These are phyloP conservation scores for Leccinum pellstonianum DNA, from an alignment of 768 basidiomycete species.

Conservation along the genomic window DNA sequence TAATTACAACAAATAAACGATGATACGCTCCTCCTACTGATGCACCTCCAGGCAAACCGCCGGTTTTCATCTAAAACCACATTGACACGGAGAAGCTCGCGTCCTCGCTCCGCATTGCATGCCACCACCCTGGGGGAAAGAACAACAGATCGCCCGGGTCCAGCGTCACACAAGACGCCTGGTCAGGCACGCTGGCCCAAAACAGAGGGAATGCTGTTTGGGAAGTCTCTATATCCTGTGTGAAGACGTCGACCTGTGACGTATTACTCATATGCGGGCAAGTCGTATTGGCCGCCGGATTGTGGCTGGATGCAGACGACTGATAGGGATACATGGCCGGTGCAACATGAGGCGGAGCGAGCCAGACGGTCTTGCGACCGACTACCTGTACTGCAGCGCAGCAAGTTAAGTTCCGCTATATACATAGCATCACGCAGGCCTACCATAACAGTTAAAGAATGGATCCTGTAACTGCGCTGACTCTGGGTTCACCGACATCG, in stretches of 20 bases:
- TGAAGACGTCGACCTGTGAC: slow-evolving; percentile 78
- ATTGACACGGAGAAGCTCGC: slow-evolving; percentile 86
- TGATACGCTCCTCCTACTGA: slow-evolving; percentile 4
- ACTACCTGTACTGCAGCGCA: slow-evolving; percentile 72
- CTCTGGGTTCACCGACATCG: neutral
- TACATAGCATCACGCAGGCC: slow-evolving; percentile 14
- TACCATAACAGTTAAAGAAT: slow-evolving; percentile 89
- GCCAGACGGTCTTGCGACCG: slow-evolving; percentile 88
- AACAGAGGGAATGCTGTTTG: slow-evolving; percentile 49
- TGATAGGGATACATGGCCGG: slow-evolving; percentile 60
- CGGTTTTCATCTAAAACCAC: slow-evolving; percentile 67
- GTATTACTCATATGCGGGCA: slow-evolving; percentile 74
- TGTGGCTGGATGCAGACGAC: slow-evolving; percentile 25
- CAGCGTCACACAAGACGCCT: slow-evolving; percentile 61
- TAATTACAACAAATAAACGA: neutral
- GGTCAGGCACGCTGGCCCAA: slow-evolving; percentile 51
- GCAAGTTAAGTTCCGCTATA: slow-evolving; percentile 6
- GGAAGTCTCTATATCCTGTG: slow-evolving; percentile 20
- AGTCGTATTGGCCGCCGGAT: slow-evolving; percentile 39
- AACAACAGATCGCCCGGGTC: slow-evolving; percentile 84
- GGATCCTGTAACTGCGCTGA: slow-evolving; percentile 64
- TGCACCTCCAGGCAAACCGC: slow-evolving; percentile 24
- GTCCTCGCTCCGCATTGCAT: slow-evolving; percentile 82
- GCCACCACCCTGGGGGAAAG: slow-evolving; percentile 95
- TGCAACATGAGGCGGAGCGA: slow-evolving; percentile 68